Percentiles rank a stretch among this genome's conserved stretches.
These are phyloP conservation scores for Allium fistulosum DNA, from an alignment of 106 monocot species.

Conservation along the genomic window DNA sequence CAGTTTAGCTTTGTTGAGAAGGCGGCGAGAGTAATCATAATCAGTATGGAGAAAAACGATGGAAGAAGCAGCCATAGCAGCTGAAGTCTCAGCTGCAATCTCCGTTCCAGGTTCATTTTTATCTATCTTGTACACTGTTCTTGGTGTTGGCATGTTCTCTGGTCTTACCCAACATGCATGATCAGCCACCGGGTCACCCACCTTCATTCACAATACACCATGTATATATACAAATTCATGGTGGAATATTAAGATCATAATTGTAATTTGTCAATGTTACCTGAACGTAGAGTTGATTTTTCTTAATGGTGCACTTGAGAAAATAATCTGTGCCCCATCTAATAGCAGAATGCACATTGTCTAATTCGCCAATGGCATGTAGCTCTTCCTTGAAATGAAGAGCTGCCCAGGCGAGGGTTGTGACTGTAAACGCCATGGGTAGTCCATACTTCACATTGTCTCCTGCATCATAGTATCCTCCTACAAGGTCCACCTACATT, in stretches of 20 bases:
- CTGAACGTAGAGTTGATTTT: conserved; percentile 67
- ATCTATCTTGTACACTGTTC: conserved; percentile 67
- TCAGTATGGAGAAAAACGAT: conserved; percentile 61
- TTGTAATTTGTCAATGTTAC: conserved; percentile 11
- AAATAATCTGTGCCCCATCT: conserved; percentile 92
- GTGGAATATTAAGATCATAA: not conserved
- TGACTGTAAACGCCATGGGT: conserved; percentile 95
- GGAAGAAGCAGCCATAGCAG: conserved; percentile 88
- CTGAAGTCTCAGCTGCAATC: conserved; percentile 82
- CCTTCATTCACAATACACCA: conserved; percentile 22
- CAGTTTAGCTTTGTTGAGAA: conserved; percentile 87
- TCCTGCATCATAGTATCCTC: conserved; percentile 81
- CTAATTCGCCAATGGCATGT: conserved; percentile 35
- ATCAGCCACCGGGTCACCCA: conserved; percentile 72
- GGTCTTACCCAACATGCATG: conserved; percentile 82
- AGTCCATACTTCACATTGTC: conserved; percentile 95
- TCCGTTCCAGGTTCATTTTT: conserved; percentile 60
- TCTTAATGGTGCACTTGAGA: conserved; percentile 55
- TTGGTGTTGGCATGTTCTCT: conserved; percentile 81
- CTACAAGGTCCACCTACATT: conserved; percentile 56
- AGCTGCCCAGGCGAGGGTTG: conserved; percentile 77
- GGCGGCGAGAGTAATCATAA: conserved; percentile 37
- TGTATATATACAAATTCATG: not conserved
- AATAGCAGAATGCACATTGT: conserved; percentile 55
- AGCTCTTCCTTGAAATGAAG: conserved; percentile 50